phyloP scores from a whole-genome alignment of 352 stramenopile species.

The Peronospora farinosa region DNA sequence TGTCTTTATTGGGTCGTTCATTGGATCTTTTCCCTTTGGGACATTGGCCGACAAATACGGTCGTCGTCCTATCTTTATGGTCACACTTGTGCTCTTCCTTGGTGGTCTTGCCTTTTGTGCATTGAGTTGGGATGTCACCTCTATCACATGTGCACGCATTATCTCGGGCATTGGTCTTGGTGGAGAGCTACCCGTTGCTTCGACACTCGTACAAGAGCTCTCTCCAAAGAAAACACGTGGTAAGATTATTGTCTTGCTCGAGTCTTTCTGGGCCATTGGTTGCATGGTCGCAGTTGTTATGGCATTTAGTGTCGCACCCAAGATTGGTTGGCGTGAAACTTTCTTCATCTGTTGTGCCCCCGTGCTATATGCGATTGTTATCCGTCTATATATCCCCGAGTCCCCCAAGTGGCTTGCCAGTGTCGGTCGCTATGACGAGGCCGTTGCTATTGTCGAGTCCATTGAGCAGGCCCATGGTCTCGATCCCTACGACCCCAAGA shows the following conservation, averaged over 20 bases:
- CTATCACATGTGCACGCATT: constrained; percentile 49
- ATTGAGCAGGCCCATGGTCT: constrained; percentile 52
- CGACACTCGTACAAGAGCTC: constrained; percentile 59
- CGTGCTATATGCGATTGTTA: constrained; percentile 44
- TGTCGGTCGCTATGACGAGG: constrained; percentile 55
- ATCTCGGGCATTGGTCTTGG: constrained; percentile 58
- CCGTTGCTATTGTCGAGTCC: constrained; percentile 43
- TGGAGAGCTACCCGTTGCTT: constrained; percentile 51
- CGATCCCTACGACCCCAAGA: constrained; percentile 38
- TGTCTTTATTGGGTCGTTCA: constrained; percentile 58
- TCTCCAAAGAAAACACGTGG: constrained; percentile 48
- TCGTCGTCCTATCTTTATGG: constrained; percentile 59
- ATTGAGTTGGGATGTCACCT: constrained; percentile 45
- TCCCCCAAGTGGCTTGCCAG: constrained; percentile 70
- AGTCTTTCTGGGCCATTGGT: constrained; percentile 59
- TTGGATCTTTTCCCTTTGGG: constrained; percentile 56
- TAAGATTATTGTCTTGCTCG: constrained; percentile 60
- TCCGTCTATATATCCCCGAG: constrained; percentile 51
- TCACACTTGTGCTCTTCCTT: constrained; percentile 61
- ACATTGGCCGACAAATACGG: constrained; percentile 58
- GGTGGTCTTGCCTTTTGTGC: constrained; percentile 41
- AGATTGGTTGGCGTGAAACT: constrained; percentile 54
- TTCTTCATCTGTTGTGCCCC: constrained; percentile 50
- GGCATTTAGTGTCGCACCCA: constrained; percentile 39
- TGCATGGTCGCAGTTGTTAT: constrained; percentile 52